A percentile compares a stretch with the other conserved stretches of the same genome.
Evolutionary conservation across 495 filamentous ascomycete genomes (phyloP).

Genomic region (Penicillium bovifimosum): DNA sequence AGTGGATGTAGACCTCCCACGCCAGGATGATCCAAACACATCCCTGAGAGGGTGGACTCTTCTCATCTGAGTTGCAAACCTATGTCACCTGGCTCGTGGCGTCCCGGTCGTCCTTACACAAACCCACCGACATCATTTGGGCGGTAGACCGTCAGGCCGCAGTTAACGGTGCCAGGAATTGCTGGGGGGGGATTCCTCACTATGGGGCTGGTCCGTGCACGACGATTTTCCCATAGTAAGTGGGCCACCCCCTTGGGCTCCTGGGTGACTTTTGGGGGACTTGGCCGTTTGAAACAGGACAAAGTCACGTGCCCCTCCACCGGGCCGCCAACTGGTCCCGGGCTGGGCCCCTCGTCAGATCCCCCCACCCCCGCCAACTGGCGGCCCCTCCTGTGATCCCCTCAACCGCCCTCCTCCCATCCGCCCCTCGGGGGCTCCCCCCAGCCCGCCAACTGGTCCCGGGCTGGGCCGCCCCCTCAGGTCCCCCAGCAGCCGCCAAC

Average conservation of each 20-base stretch:
- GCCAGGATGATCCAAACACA: no score
- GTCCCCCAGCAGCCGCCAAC: neutral
- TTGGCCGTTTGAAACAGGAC: neutral
- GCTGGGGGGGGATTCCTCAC: slow-evolving; percentile 2
- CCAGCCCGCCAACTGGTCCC: neutral
- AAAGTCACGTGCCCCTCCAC: neutral
- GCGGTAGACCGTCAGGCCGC: neutral
- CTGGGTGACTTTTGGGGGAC: neutral
- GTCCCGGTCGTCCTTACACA: slow-evolving; percentile 12
- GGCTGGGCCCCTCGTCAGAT: no score
- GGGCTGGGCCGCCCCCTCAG: neutral
- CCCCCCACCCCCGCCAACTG: no score
- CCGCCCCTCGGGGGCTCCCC: no score
- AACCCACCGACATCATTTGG: slow-evolving; percentile 15
- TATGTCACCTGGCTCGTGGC: no score
- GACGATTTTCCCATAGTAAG: neutral
- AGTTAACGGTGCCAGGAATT: slow-evolving; percentile 2
- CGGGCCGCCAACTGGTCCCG: neutral
- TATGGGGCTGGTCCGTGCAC: slow-evolving; percentile 11
- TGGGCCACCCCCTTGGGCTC: neutral
- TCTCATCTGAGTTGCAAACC: no score
- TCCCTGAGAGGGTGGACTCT: no score
- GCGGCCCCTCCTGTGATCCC: no score
- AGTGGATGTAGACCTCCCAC: no score
- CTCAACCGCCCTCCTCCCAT: no score